Base-by-base conservation (phyloP, 257 asterid species). In the Voacanga thouarsii region DNA sequence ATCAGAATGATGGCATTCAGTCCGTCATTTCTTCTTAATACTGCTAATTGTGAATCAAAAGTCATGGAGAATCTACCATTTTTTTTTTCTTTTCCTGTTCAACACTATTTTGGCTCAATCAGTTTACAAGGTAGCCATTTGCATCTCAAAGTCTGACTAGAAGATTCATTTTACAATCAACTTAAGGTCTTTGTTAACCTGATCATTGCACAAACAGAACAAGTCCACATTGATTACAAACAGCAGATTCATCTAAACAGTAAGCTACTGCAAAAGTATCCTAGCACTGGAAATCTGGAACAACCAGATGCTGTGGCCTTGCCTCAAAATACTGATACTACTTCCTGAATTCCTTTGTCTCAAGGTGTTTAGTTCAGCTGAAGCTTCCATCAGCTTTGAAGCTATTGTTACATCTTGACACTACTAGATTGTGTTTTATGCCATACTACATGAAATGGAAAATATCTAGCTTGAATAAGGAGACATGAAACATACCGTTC, bases 401-500 rank as follows among this genome's bases (percentile, higher is more conserved):
- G 68, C 68, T 61, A 28, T 7, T 11, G 41, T 12, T 4, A 61
- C 41, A 61, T 65, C 37, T 16, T 65, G 47, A 65, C 70, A 28
- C 23, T 15, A 33, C 49, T 66, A 66, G 11, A 19, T 66, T 63
- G 49, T 39, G 10, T 39, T 51, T 30, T 63, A 63, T 14, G 21
- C 2, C 23, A 63, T 4, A 63, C 12, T 4, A 14, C 24, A 66
- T 1, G 18, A 45, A 33, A 72, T 16, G 76, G 57, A 49, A 51
- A 19, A 33, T 72, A 28, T 72, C 76, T 49, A 47, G 63, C 23
- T 72, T 24, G 61, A 53, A 80, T 66, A 18, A 21, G 28, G 18
- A 68, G 26, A 67, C 64, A n/a, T 50, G n/a, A 84, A 80, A 88
- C 85, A 72, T 88, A 92, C 99, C 94, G 85, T 87, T 94, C 99